Conservation (phyloP, 345 rosid genomes). For the Eutrema japonicum region DNA sequence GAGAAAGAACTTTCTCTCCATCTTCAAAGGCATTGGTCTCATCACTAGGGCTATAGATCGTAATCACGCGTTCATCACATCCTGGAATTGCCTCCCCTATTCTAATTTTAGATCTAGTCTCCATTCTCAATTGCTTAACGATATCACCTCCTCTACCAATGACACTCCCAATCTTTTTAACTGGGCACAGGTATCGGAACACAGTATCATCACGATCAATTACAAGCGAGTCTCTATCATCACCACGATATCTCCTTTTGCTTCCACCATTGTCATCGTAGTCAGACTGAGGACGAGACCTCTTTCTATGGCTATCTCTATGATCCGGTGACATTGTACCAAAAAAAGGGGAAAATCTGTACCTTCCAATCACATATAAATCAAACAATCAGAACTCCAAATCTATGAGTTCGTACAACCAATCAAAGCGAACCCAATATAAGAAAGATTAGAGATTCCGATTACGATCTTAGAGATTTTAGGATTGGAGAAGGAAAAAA, state of each 20-base stretch:
- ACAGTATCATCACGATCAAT: slow-evolving; percentile 81
- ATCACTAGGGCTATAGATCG: slow-evolving; percentile 82
- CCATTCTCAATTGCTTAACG: slow-evolving; percentile 82
- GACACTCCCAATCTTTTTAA: slow-evolving; percentile 86
- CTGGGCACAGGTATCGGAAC: slow-evolving; percentile 81
- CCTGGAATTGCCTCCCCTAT: slow-evolving; percentile 81
- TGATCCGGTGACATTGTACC: slow-evolving; percentile 66
- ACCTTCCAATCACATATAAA: slow-evolving; percentile 22
- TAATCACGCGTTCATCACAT: slow-evolving; percentile 90
- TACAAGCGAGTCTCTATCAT: slow-evolving; percentile 67
- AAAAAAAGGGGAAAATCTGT: slow-evolving; percentile 22
- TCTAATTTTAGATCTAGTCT: slow-evolving; percentile 83
- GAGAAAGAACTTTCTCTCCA: slow-evolving; percentile 56
- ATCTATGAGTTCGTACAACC: not conserved
- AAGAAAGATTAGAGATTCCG: slow-evolving; percentile 21
- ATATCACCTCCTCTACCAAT: slow-evolving; percentile 97
- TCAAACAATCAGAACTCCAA: slow-evolving; percentile 12
- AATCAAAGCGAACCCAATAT: not conserved
- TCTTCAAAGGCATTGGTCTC: slow-evolving; percentile 79
- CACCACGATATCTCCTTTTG: slow-evolving; percentile 74
- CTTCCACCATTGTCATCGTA: slow-evolving; percentile 61
- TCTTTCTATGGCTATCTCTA: slow-evolving; percentile 78
- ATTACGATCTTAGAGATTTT: slow-evolving; percentile 4
- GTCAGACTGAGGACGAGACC: slow-evolving; percentile 76
- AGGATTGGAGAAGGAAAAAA: not conserved